These are phyloP conservation scores for Didymella pomorum DNA, from an alignment of 2,329 filamentous ascomycete genomes.

Conservation along the genomic window DNA sequence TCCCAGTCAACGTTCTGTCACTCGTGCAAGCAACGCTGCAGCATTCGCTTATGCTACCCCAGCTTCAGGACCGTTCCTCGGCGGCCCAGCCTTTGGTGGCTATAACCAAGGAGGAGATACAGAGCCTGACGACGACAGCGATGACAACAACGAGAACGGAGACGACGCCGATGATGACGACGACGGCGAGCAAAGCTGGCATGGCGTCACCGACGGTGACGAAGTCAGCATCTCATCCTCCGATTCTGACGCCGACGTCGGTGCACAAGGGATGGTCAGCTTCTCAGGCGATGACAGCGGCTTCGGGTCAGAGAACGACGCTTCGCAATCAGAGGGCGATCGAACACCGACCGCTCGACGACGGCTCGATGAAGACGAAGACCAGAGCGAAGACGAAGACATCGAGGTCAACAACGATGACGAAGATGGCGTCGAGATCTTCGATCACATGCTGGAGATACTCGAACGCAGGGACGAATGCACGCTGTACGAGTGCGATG, in stretches of 20 bases:
- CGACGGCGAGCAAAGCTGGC: slow-evolving; percentile 38
- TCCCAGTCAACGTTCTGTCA: slow-evolving; percentile 52
- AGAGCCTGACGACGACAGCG: slow-evolving; percentile 45
- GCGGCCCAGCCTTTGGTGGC: slow-evolving; percentile 34
- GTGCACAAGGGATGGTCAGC: slow-evolving; percentile 42
- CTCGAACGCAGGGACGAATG: slow-evolving; percentile 24
- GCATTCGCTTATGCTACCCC: slow-evolving; percentile 78
- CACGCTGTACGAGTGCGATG: slow-evolving; percentile 22
- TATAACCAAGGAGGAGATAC: slow-evolving; percentile 45
- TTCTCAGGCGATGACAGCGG: slow-evolving; percentile 49
- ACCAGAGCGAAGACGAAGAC: slow-evolving; percentile 18
- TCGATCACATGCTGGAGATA: slow-evolving; percentile 34
- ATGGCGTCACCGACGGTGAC: slow-evolving; percentile 29
- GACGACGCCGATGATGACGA: slow-evolving; percentile 40
- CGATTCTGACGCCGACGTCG: slow-evolving; percentile 22
- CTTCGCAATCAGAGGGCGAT: slow-evolving; percentile 27
- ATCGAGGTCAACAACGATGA: slow-evolving; percentile 16
- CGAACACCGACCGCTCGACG: slow-evolving; percentile 9
- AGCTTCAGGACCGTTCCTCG: slow-evolving; percentile 61
- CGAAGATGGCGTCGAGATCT: slow-evolving; percentile 25
- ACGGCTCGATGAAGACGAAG: slow-evolving; percentile 22
- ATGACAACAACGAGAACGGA: slow-evolving; percentile 34
- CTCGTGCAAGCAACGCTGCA: slow-evolving; percentile 52
- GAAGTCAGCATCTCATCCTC: slow-evolving; percentile 29
- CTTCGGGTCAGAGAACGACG: slow-evolving; percentile 42